Evolutionary conservation across 805 yeast species (phyloP), one percentile per base, ranked within the genome.

Genomic region (Metschnikowia hibisci): DNA sequence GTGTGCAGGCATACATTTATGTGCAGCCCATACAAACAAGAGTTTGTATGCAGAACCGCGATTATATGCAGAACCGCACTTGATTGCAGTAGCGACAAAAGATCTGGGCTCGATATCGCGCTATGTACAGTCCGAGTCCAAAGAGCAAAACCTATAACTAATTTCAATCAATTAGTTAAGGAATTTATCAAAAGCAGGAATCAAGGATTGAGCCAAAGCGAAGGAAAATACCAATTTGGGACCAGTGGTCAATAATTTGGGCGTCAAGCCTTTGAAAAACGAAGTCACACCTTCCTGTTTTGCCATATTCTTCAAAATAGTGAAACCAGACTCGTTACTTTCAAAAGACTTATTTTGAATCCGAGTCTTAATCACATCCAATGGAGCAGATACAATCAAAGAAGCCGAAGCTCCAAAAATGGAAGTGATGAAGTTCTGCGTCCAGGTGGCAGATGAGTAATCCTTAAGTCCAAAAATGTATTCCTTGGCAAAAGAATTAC

Each of bases 401-500:
- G 98, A 91, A 15, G 98, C 95, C 43, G 95, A 86, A 16, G 99
- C 99, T 66, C 99, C 99, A 57, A 83, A 82, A 55, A 91, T 89
- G 8, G 98, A 91, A 18, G 98, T 87, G 45, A 91, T 77, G 58
- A 93, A 90, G 75, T 93, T 93, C 71, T 93, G 97, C 39, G 77
- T 55, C 97, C 97, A 91, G 13, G 98, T 85, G 33, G 99, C 99
- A 49, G 80, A 66, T 27, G 90, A 76, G 73, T 93, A 89, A 70
- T 93, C 99, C 54, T 74, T 61, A 58, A 93, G 76, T 12, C 90
- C 90, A 56, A 88, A 81, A 47, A 93, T 79, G 71, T 87, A 93
- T 71, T 93, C 99, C 72, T 93, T 93, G 48, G 99, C 98, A 63
- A 93, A 93, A 12, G 99, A 96, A 62, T 91, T 89, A 70, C 98